Conservation (phyloP, 164 flowering plant genomes). For the Macadamia tetraphylla region DNA sequence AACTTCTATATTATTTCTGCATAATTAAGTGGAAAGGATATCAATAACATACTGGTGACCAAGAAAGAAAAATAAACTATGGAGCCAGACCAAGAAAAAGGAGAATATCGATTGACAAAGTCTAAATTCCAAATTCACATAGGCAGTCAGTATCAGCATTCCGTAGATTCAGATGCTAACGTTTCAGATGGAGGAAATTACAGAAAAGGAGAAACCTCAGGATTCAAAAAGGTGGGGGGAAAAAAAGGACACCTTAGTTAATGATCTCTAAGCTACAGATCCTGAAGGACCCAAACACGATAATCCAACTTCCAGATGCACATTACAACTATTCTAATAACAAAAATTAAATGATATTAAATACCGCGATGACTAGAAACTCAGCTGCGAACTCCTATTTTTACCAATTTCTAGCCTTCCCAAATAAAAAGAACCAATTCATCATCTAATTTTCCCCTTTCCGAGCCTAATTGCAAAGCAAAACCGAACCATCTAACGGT, state of each 20-base stretch:
- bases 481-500: neutral
- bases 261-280: too few relatives aligned
- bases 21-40: too few relatives aligned
- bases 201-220: neutral
- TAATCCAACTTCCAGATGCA: too few relatives aligned
- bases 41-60: too few relatives aligned
- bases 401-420: neutral
- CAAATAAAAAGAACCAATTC: neutral
- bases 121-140: neutral
- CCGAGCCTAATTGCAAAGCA: neutral
- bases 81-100: too few relatives aligned
- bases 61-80: neutral
- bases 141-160: neutral
- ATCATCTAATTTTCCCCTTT: neutral
- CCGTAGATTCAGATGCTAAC: neutral
- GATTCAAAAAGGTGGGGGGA: neutral
- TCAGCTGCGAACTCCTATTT: neutral
- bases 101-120: neutral
- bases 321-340: too few relatives aligned
- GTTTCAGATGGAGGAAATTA: neutral
- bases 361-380: neutral
- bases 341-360: too few relatives aligned
- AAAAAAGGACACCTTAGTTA: neutral
- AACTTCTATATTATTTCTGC: too few relatives aligned
- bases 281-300: too few relatives aligned